phyloP scores from a whole-genome alignment of 352 stramenopile species.

The Phytophthora pluvialis region DNA sequence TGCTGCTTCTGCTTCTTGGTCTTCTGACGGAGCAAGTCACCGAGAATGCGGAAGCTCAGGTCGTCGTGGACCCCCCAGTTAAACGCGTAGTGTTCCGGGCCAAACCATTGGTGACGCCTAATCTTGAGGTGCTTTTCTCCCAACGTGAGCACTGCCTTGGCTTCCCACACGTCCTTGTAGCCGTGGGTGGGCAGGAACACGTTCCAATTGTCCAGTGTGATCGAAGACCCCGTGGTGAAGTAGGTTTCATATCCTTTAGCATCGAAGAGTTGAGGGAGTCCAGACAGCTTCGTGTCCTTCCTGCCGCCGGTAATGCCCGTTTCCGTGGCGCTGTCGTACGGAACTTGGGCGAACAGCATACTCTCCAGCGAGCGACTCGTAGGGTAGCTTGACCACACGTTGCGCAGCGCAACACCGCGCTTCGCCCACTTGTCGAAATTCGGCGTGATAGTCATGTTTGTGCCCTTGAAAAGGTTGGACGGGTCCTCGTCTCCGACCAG shows the following conservation, averaged over 20 bases:
- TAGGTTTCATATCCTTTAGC: slow-evolving; percentile 60
- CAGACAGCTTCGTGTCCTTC: slow-evolving; percentile 40
- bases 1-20: slow-evolving; percentile 36
- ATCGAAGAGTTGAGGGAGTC: slow-evolving; percentile 57
- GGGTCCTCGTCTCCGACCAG: slow-evolving; percentile 48
- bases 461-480: slow-evolving; percentile 42
- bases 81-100: slow-evolving; percentile 14
- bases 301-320: slow-evolving; percentile 50
- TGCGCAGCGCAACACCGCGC: slow-evolving; percentile 55
- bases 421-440: slow-evolving; percentile 60
- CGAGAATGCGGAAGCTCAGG: slow-evolving; percentile 48
- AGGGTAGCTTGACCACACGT: slow-evolving; percentile 62
- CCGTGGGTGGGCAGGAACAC: slow-evolving; percentile 57
- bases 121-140: slow-evolving; percentile 47
- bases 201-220: slow-evolving; percentile 55
- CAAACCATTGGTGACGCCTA: slow-evolving; percentile 38
- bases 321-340: slow-evolving; percentile 53
- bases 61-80: slow-evolving; percentile 63
- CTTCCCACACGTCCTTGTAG: slow-evolving; percentile 46
- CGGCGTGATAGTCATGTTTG: slow-evolving; percentile 44
- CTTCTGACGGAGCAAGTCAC: slow-evolving; percentile 51
- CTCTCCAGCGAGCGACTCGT: slow-evolving; percentile 66
- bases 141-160: slow-evolving; percentile 43
- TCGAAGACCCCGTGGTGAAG: slow-evolving; percentile 55
- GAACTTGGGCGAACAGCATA: slow-evolving; percentile 63